These are phyloP conservation scores for Tricholoma sp. DNA, from an alignment of 768 basidiomycete genomes.

Conservation along the genomic window DNA sequence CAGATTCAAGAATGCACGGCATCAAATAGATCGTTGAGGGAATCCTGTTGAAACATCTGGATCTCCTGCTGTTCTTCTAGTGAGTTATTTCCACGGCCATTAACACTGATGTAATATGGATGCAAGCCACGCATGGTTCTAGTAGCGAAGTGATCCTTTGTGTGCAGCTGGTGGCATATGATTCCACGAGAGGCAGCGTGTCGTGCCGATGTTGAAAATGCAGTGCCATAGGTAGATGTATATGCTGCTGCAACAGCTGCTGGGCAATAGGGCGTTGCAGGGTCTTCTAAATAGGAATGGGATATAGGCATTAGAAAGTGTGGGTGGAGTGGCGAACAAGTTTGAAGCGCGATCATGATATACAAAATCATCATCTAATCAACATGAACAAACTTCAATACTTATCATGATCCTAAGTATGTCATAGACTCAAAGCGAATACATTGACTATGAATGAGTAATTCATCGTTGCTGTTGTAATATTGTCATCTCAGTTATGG, in stretches of 20 bases:
- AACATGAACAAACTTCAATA: neutral
- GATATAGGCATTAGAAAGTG: neutral
- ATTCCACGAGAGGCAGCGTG: neutral
- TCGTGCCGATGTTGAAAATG: neutral
- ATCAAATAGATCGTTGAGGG: slow-evolving; percentile 2
- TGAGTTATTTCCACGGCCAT: neutral
- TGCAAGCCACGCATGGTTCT: neutral
- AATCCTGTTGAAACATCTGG: neutral
- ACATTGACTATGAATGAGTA: neutral
- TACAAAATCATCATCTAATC: neutral
- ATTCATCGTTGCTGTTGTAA: no score
- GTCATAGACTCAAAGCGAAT: neutral
- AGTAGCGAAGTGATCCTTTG: neutral
- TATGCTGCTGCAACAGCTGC: neutral
- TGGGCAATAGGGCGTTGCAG: neutral
- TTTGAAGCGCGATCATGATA: neutral
- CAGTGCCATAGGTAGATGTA: neutral
- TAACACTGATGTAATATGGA: neutral
- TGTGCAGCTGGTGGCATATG: neutral
- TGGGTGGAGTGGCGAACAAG: neutral
- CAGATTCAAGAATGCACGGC: neutral
- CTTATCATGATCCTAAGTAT: neutral
- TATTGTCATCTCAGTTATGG: no score
- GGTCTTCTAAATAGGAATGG: neutral
- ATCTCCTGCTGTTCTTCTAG: neutral